phyloP scores from a whole-genome alignment of 2,329 filamentous ascomycete species.

The Didymella glomerata region DNA sequence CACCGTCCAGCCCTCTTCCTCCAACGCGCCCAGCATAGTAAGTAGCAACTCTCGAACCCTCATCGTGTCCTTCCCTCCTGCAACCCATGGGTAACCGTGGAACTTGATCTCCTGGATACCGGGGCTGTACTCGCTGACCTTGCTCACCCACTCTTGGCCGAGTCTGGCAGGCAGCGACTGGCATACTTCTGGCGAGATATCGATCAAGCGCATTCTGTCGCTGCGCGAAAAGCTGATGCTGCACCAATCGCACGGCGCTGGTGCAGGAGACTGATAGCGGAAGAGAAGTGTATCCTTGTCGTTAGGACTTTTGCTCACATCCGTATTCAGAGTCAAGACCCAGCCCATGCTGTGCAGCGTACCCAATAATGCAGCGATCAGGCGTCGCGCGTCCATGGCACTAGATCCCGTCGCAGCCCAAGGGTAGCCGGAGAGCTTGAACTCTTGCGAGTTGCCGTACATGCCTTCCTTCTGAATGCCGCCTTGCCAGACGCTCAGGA shows the following conservation, averaged over 20 bases:
- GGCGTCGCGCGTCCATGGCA: conserved; percentile 41
- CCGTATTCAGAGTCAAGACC: conserved; percentile 50
- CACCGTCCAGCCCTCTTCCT: conserved; percentile 51
- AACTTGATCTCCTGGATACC: conserved; percentile 47
- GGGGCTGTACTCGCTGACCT: conserved; percentile 20
- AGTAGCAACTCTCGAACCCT: conserved; percentile 47
- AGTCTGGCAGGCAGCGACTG: conserved; percentile 21
- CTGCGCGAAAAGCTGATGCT: conserved; percentile 46
- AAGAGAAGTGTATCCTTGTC: conserved; percentile 54
- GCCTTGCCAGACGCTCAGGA: conserved; percentile 37
- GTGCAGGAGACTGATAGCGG: conserved; percentile 46
- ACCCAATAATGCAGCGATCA: conserved; percentile 47
- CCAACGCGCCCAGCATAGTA: conserved; percentile 47
- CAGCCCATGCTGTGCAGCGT: conserved; percentile 50
- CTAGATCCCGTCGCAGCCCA: conserved; percentile 44
- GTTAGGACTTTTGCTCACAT: conserved; percentile 44
- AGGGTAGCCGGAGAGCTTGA: conserved; percentile 51
- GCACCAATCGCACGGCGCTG: conserved; percentile 51
- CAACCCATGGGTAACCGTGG: conserved; percentile 44
- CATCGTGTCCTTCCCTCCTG: conserved; percentile 49
- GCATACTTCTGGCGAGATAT: conserved; percentile 28
- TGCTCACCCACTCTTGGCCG: conserved; percentile 22
- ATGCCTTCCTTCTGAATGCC: conserved; percentile 44
- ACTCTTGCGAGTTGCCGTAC: conserved; percentile 49
- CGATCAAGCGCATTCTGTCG: conserved; percentile 47